These are phyloP conservation scores for Cyberlindnera saturnus DNA, from an alignment of 805 yeast genomes.

Conservation along the genomic window DNA sequence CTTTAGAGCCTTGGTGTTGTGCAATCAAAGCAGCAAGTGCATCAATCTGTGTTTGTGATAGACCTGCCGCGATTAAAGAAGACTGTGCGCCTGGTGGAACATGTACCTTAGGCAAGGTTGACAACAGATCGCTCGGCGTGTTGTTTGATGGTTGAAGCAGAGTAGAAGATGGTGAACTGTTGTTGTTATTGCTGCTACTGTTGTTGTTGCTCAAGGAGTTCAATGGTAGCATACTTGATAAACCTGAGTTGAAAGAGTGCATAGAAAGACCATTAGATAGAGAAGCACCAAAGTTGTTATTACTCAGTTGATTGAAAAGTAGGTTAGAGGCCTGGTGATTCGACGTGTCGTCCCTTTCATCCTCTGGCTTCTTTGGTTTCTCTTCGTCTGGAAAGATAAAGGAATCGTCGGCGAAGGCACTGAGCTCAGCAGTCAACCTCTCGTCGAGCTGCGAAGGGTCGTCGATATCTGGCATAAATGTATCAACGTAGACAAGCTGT, in stretches of 20 bases:
- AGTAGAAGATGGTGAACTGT: not conserved
- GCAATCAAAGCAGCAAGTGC: constrained; percentile 69
- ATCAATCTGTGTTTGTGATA: constrained; percentile 63
- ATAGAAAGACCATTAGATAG: not conserved
- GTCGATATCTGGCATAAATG: constrained; percentile 53
- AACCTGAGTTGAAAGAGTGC: not conserved
- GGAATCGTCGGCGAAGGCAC: constrained; percentile 78
- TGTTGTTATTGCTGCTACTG: too few species aligned
- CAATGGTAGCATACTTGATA: not conserved
- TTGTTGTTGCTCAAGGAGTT: not conserved
- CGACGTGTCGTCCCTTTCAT: constrained; percentile 9
- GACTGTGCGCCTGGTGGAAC: constrained; percentile 71
- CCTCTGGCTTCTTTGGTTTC: constrained; percentile 36
- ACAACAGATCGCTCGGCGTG: constrained; percentile 26
- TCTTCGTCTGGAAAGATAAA: constrained; percentile 81
- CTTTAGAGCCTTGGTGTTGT: constrained; percentile 43
- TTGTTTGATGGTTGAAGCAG: constrained; percentile 6
- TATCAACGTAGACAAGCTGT: constrained; percentile 76
- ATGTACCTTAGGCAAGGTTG: constrained; percentile 50
- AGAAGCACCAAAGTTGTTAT: not conserved
- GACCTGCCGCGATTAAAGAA: constrained; percentile 59
- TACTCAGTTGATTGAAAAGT: not conserved
- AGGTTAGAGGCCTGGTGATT: not conserved
- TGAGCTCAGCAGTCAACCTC: constrained; percentile 56
- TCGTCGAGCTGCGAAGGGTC: constrained; percentile 41